phyloP scores from a whole-genome alignment of 225 moss, liverwort and hornwort genomes.

The Marchantia paleacea region DNA sequence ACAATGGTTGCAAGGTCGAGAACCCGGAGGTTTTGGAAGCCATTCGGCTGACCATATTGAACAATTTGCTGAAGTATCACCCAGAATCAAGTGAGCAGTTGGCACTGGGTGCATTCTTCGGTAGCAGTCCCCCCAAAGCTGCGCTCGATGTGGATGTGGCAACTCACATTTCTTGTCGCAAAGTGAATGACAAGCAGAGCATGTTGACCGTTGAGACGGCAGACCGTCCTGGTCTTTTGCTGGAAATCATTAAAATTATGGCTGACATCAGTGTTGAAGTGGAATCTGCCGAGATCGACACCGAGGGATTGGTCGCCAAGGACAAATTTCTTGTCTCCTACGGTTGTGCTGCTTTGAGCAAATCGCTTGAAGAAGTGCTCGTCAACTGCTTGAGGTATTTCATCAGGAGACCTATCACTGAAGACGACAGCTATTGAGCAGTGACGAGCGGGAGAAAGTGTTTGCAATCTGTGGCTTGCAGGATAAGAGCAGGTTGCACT shows the following conservation, averaged over 20 bases:
- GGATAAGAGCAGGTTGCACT: background rate
- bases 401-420: slow-evolving; percentile 66
- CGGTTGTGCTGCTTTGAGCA: slow-evolving; percentile 66
- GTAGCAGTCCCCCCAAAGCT: slow-evolving; percentile 30
- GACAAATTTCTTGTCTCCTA: slow-evolving; percentile 83
- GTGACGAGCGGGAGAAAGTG: background rate
- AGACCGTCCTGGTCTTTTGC: slow-evolving; percentile 82
- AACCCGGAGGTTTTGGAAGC: slow-evolving; percentile 80
- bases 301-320: slow-evolving; percentile 80
- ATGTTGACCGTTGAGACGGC: slow-evolving; percentile 78
- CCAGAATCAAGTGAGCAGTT: slow-evolving; percentile 94
- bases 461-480: background rate
- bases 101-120: slow-evolving; percentile 67
- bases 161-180: slow-evolving; percentile 63
- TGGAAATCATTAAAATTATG: slow-evolving; percentile 79
- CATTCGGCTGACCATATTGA: slow-evolving; percentile 82
- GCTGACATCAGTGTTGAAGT: slow-evolving; percentile 75
- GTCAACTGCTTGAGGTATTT: slow-evolving; percentile 71
- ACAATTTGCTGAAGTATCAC: slow-evolving; percentile 90
- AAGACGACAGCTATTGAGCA: slow-evolving; percentile 87
- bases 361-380: slow-evolving; percentile 74
- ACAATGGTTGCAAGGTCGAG: slow-evolving; percentile 80
- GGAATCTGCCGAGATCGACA: slow-evolving; percentile 91
- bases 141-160: slow-evolving; percentile 84
- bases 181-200: slow-evolving; percentile 45